Base-by-base conservation (phyloP, 345 rosid genomes). In the Lumnitzera littorea region DNA sequence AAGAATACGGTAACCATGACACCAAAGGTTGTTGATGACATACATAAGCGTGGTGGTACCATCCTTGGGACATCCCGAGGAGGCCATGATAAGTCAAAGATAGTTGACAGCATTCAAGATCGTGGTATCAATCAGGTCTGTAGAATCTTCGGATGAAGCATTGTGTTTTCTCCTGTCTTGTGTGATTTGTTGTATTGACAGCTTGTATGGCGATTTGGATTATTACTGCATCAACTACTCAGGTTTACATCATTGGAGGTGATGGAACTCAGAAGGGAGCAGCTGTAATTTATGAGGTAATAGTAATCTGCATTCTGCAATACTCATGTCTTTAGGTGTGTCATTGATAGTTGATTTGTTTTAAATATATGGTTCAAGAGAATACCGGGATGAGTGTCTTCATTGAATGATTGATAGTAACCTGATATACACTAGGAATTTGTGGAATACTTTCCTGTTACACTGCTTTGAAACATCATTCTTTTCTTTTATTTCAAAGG, bases 221-320 rank as follows among this genome's bases (percentile, higher is more conserved):
- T 15, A 31, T n/a, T 11, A 15, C 43, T 29, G 59, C 50, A 57
- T 68, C 43, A 15, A 60, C 48, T 56, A 46, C 41, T 25, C 63
- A 85, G 91, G 89, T 91, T 59, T 91, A 80, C 60, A 82, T 91
- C 50, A 87, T 90, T 43, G 97, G 96, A 11, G 97, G 95, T 50
- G 92, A 90, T 74, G 97, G 97, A 73, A 90, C 96, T 17, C 97
- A 85, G 67, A 77, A 75, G 77, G 97, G 97, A 57, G 92, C 92
- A 15, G 80, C 96, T 27, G 82, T 70, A 23, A 80, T 91, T 62
- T 91, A 63, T 66, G 87, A 85, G 91, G 97, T 90, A 76, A 43
- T 13, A 15, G 24, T 49, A 56, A 62, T 53, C 63, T 55, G 48
- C 43, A 36, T 5, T 0, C 9, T 36, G 9, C 9, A 36, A 36